These are phyloP conservation scores for Fragaria ananassa DNA, from an alignment of 306 rosid species.

Conservation along the genomic window DNA sequence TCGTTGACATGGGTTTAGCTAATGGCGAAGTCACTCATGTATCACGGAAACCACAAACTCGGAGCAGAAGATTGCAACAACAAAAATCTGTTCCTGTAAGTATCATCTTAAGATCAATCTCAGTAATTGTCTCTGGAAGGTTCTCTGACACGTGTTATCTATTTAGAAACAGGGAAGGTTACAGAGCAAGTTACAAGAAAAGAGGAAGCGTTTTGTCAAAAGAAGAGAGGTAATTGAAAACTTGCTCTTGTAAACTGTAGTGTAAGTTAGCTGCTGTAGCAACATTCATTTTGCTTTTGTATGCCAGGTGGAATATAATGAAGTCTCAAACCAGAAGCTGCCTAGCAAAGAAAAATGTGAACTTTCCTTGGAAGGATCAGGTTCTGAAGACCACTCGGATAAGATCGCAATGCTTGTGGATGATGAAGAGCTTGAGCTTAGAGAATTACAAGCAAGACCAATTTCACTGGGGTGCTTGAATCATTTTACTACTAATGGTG, in stretches of 20 bases:
- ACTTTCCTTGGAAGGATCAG: conserved; percentile 54
- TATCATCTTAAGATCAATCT: conserved; percentile 25
- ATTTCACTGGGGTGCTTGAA: conserved; percentile 43
- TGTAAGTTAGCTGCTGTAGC: conserved; percentile 20
- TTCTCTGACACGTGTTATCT: conserved; percentile 26
- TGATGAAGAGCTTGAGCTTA: conserved; percentile 86
- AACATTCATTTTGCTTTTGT: conserved; percentile 25
- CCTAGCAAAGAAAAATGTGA: conserved; percentile 50
- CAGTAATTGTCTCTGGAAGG: conserved; percentile 15
- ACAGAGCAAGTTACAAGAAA: conserved; percentile 48
- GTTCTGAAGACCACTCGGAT: conserved; percentile 40
- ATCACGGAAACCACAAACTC: conserved; percentile 26
- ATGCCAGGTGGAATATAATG: conserved; percentile 52
- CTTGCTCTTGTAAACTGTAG: conserved; percentile 12
- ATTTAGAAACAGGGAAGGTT: conserved; percentile 54
- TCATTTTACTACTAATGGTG: conserved; percentile 52
- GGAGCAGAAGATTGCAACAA: conserved; percentile 42
- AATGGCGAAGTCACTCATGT: conserved; percentile 25
- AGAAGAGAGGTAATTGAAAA: conserved; percentile 50
- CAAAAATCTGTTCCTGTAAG: conserved; percentile 44
- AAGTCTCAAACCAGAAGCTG: conserved; percentile 36
- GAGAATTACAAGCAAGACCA: conserved; percentile 58
- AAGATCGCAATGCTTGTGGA: conserved; percentile 62
- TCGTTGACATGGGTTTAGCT: conserved; percentile 44
- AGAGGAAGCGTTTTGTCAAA: conserved; percentile 46